Conservation (phyloP, 1,284 basidiomycete genomes). For the Leccinum pseudoinsigne region DNA sequence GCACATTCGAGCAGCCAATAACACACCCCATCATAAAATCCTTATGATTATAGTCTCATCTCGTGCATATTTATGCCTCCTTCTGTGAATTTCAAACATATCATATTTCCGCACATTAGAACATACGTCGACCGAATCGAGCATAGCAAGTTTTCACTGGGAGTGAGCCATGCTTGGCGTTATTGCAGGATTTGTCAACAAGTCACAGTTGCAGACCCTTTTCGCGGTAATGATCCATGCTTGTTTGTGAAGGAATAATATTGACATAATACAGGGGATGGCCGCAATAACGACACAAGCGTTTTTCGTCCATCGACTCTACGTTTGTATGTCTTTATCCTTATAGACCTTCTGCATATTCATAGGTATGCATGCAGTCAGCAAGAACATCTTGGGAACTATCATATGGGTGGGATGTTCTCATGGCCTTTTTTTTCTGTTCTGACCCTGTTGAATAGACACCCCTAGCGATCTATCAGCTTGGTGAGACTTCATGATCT, state of each 20-base stretch:
- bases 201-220: conserved; percentile 2
- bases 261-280: conserved; percentile 9
- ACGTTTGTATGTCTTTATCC: conserved; percentile 9
- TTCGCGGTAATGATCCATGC: neutral
- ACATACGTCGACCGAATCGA: too few species aligned
- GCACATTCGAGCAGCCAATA: too few species aligned
- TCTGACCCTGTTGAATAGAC: neutral
- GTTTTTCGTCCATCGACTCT: conserved; percentile 19
- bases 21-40: too few species aligned
- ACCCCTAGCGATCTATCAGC: too few species aligned
- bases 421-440: neutral
- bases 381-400: conserved; percentile 1
- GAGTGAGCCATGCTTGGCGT: neutral
- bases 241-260: neutral
- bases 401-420: conserved; percentile 11
- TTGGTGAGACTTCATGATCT: too few species aligned
- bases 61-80: too few species aligned
- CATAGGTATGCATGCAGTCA: conserved; percentile 9
- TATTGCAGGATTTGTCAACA: neutral
- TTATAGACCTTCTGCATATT: neutral
- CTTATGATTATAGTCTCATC: too few species aligned
- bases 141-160: too few species aligned
- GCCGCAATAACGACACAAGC: conserved; percentile 13
- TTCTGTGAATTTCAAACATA: too few species aligned
- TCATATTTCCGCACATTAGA: too few species aligned